Percentiles rank a stretch among this genome's conserved stretches.
These are phyloP conservation scores for Anastatica hierochuntica DNA, from an alignment of 345 rosid genomes.

Conservation along the genomic window DNA sequence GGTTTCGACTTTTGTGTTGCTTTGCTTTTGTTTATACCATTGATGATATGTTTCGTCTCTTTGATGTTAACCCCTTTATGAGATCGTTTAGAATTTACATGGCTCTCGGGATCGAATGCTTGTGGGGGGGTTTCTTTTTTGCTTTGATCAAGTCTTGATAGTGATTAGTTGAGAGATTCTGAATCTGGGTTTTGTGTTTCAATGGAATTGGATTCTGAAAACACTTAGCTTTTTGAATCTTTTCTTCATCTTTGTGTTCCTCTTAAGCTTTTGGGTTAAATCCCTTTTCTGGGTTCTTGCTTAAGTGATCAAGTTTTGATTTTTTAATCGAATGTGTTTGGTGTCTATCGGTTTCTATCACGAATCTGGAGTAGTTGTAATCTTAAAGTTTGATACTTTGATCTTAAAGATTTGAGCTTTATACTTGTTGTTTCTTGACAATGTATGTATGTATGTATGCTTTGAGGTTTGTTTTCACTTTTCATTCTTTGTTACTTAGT, in stretches of 20 bases:
- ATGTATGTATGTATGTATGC: constrained; percentile 18
- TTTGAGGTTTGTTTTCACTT: background rate
- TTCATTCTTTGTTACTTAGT: background rate
- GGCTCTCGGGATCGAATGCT: constrained; percentile 18
- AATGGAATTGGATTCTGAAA: constrained; percentile 14
- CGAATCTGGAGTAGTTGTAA: background rate
- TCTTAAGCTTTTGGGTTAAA: background rate
- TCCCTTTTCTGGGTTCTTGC: constrained; percentile 13
- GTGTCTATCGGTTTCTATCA: too few species aligned
- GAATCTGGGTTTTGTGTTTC: constrained; percentile 16
- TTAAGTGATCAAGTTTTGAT: constrained; percentile 18
- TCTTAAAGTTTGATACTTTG: constrained; percentile 9
- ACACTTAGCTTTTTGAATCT: constrained; percentile 13
- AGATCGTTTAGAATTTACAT: constrained; percentile 32
- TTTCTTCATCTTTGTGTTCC: background rate
- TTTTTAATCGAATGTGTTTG: constrained; percentile 4
- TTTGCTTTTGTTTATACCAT: constrained; percentile 2
- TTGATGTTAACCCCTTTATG: constrained; percentile 22
- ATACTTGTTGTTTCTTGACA: constrained; percentile 8
- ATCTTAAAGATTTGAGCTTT: constrained; percentile 7
- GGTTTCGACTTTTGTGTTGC: constrained; percentile 17
- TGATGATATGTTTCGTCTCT: constrained; percentile 19
- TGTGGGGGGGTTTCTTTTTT: constrained; percentile 14
- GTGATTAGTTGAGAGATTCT: constrained; percentile 15
- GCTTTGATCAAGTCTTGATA: constrained; percentile 19